These are phyloP conservation scores for Typha latifolia DNA, from an alignment of 176 grass and related monocot species.

Conservation along the genomic window DNA sequence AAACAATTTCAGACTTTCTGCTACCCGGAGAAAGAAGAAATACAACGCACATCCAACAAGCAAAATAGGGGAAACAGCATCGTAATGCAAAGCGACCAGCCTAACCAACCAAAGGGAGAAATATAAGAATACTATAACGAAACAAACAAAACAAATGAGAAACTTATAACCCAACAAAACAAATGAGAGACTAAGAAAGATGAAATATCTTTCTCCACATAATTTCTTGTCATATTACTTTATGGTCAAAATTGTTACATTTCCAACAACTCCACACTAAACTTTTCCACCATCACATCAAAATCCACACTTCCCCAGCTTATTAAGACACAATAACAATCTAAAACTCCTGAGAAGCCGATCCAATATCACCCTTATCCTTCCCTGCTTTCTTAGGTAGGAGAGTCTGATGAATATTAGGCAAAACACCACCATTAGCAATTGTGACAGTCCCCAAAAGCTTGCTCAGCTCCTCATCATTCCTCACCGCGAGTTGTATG, in stretches of 20 bases:
- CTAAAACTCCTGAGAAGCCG: slow-evolving; percentile 30
- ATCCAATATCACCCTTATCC: slow-evolving; percentile 28
- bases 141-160: too few species aligned
- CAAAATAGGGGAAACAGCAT: too few species aligned
- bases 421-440: slow-evolving; percentile 32
- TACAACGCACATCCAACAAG: too few species aligned
- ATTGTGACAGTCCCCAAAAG: slow-evolving; percentile 30
- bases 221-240: slow-evolving; percentile 24
- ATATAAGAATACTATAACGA: too few species aligned
- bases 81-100: too few species aligned
- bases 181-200: too few species aligned
- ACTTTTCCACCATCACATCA: slow-evolving; percentile 4
- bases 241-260: slow-evolving; percentile 1
- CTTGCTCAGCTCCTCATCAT: slow-evolving; percentile 37
- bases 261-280: slow-evolving; percentile 2
- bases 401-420: slow-evolving; percentile 28
- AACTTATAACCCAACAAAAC: too few species aligned
- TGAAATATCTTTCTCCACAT: too few species aligned
- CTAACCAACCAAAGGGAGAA: too few species aligned
- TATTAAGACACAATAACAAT: slow-evolving; percentile 2
- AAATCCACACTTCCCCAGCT: not conserved
- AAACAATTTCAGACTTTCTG: too few species aligned
- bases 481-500: slow-evolving; percentile 29
- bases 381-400: slow-evolving; percentile 30
- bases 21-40: too few species aligned